Percentiles rank a stretch among this genome's conserved stretches.
Conservation (phyloP, 2,329 filamentous ascomycete species). For the Lojkania enalia region DNA sequence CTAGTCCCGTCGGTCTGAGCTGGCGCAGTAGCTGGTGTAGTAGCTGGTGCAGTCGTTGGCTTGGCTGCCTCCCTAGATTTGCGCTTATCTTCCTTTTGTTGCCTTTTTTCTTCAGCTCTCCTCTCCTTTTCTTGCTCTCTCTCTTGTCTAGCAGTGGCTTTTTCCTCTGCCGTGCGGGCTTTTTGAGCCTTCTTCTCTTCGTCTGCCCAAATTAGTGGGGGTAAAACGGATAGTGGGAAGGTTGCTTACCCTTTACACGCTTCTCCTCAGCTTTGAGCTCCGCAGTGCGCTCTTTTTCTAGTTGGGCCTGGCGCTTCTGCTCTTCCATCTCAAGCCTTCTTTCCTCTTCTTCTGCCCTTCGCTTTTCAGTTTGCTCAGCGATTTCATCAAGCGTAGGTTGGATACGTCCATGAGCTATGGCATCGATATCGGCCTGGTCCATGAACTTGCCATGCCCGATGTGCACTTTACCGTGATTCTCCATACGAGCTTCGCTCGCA, state of each 20-base stretch:
- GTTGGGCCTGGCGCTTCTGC: slow-evolving; percentile 62
- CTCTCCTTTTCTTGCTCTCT: slow-evolving; percentile 52
- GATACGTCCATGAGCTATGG: slow-evolving; percentile 74
- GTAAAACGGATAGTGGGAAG: neutral
- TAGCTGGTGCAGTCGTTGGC: neutral
- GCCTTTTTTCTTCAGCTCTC: slow-evolving; percentile 58
- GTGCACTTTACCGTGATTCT: slow-evolving; percentile 62
- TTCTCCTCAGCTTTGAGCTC: slow-evolving; percentile 52
- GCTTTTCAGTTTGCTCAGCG: slow-evolving; percentile 72
- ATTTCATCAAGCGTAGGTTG: slow-evolving; percentile 87
- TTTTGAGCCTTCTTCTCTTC: slow-evolving; percentile 57
- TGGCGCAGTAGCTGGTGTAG: neutral
- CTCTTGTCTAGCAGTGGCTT: slow-evolving; percentile 40
- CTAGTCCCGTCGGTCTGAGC: neutral
- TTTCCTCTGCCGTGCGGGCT: slow-evolving; percentile 57
- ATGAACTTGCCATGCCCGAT: slow-evolving; percentile 83
- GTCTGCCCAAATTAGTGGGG: slow-evolving; percentile 42
- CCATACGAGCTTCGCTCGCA: slow-evolving; percentile 63
- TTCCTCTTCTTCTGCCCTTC: slow-evolving; percentile 67
- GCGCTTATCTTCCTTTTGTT: slow-evolving; percentile 57
- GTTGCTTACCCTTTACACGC: slow-evolving; percentile 59
- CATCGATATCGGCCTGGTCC: slow-evolving; percentile 75
- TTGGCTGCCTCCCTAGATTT: slow-evolving; percentile 47
- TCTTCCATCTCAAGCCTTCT: slow-evolving; percentile 66
- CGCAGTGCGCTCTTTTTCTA: slow-evolving; percentile 56